Evolutionary conservation across 176 grass and related monocot genomes (phyloP).

Genomic region (Oryza glaberrima): DNA sequence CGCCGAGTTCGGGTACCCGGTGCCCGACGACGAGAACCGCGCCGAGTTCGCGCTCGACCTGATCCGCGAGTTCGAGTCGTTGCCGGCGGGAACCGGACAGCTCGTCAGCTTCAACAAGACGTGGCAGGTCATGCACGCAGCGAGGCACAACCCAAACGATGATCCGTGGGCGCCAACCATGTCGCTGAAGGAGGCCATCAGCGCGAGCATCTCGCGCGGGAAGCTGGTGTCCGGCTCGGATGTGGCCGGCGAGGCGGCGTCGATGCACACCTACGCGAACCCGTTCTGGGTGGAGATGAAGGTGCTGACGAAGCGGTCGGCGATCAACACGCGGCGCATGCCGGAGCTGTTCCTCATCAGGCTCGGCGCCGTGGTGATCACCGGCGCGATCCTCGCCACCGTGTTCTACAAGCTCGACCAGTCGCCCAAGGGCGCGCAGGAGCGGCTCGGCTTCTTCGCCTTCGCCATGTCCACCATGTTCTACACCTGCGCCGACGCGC

Average conservation of each 20-base stretch:
- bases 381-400: constrained; percentile 78
- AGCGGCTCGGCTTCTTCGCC: constrained; percentile 94
- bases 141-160: background rate
- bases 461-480: constrained; percentile 99
- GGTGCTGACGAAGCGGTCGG: constrained; percentile 67
- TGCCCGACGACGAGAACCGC: constrained; percentile 79
- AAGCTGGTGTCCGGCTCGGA: constrained; percentile 77
- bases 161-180: constrained; percentile 23
- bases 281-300: constrained; percentile 91
- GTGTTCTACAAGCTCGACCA: constrained; percentile 81
- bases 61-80: constrained; percentile 75
- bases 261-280: constrained; percentile 76
- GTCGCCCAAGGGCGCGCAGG: constrained; percentile 82
- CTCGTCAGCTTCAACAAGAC: constrained; percentile 74
- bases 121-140: constrained; percentile 52
- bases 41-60: constrained; percentile 91
- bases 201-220: constrained; percentile 76
- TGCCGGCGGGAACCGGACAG: constrained; percentile 52
- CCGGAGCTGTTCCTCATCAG: constrained; percentile 86
- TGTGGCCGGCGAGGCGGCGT: constrained; percentile 46
- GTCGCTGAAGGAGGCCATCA: constrained; percentile 82
- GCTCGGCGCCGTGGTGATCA: constrained; percentile 66
- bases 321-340: constrained; percentile 71
- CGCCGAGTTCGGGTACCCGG: constrained; percentile 62
- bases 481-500: constrained; percentile 94